These are phyloP conservation scores for Chaetomium strumarium DNA, from an alignment of 2,329 filamentous ascomycete species.

Conservation along the genomic window DNA sequence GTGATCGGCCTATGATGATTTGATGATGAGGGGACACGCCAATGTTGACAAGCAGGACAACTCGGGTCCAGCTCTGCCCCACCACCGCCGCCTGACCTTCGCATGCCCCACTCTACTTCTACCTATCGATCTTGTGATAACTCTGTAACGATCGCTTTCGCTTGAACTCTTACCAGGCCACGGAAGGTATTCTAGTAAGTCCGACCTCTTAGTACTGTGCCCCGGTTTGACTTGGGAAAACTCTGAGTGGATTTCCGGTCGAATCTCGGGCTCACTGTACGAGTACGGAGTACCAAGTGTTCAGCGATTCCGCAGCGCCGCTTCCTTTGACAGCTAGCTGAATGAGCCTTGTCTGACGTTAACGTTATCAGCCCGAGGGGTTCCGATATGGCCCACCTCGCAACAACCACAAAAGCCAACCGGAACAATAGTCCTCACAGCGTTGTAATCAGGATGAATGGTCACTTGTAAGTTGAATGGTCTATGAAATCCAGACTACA, in stretches of 20 bases:
- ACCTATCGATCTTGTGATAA: background rate
- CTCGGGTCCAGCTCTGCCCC: background rate
- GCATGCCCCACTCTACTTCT: background rate
- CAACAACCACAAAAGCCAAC: no score
- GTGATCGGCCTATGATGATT: slow-evolving; percentile 5
- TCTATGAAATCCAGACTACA: no score
- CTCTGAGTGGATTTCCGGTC: background rate
- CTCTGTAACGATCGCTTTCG: background rate
- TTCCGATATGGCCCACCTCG: slow-evolving; percentile 4
- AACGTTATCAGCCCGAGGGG: background rate
- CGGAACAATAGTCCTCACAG: no score
- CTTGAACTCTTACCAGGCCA: no score
- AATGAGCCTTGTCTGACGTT: no score
- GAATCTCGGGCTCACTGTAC: background rate
- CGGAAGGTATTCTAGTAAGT: no score
- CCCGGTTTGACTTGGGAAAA: background rate
- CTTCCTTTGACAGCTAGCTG: background rate
- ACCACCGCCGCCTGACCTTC: slow-evolving; percentile 3
- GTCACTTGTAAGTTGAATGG: no score
- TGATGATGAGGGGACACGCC: slow-evolving; percentile 8
- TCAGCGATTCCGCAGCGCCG: background rate
- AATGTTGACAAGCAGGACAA: background rate
- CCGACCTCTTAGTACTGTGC: no score
- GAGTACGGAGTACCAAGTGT: background rate
- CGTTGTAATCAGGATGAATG: no score